phyloP scores from a whole-genome alignment of 805 yeast species.

The Cyberlindnera xishuangbannaensis region DNA sequence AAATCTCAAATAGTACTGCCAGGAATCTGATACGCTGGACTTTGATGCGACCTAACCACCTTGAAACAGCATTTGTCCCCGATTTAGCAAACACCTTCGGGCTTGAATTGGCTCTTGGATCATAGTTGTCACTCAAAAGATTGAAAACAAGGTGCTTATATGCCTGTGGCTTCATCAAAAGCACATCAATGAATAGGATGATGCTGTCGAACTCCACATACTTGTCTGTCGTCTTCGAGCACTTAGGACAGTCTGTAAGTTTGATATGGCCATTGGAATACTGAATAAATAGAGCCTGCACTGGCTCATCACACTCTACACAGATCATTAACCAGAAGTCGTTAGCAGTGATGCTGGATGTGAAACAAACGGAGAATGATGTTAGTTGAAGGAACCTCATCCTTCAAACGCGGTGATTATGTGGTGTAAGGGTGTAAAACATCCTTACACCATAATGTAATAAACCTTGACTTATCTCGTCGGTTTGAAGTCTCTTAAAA shows the following conservation, averaged over 20 bases:
- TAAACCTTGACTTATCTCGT: no score
- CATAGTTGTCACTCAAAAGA: slow-evolving; percentile 29
- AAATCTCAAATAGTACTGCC: slow-evolving; percentile 77
- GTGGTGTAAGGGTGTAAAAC: no score
- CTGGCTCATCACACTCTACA: slow-evolving; percentile 74
- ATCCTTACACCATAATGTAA: no score
- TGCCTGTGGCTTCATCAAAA: slow-evolving; percentile 82
- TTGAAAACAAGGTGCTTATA: slow-evolving; percentile 84
- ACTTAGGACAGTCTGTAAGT: slow-evolving; percentile 66
- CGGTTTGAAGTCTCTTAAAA: no score
- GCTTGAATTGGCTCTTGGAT: slow-evolving; percentile 1
- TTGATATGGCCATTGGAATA: slow-evolving; percentile 77
- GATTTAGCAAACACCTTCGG: no score
- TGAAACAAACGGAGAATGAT: no score
- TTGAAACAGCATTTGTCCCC: no score
- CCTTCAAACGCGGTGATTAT: no score
- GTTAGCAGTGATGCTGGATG: neutral
- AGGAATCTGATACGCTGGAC: slow-evolving; percentile 51
- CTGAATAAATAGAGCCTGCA: slow-evolving; percentile 57
- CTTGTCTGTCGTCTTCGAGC: slow-evolving; percentile 76
- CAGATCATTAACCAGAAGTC: slow-evolving; percentile 58
- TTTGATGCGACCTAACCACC: slow-evolving; percentile 5
- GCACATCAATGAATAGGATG: slow-evolving; percentile 72
- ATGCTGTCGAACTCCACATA: slow-evolving; percentile 89
- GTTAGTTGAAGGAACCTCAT: no score